Evolutionary conservation across 1,284 basidiomycete species (phyloP).

Genomic region (Taiwanofungus camphoratus): DNA sequence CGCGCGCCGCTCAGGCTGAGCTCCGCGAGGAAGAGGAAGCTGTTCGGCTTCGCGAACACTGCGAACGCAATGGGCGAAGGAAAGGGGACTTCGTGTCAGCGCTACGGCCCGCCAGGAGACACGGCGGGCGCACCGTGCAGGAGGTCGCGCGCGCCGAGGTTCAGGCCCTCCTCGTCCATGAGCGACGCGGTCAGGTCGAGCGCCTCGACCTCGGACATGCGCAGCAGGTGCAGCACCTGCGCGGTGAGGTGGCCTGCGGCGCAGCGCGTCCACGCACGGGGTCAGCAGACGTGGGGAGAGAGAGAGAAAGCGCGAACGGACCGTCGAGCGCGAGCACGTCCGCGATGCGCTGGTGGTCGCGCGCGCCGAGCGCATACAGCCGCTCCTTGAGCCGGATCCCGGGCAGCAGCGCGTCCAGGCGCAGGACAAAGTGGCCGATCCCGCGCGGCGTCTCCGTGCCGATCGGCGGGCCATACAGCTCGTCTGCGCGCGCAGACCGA

Average conservation of each 20-base stretch:
- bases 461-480: constrained; percentile 35
- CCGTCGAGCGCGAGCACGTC: constrained; percentile 40
- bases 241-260: constrained; percentile 21
- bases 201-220: constrained; percentile 21
- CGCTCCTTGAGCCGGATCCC: constrained; percentile 42
- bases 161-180: constrained; percentile 41
- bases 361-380: constrained; percentile 26
- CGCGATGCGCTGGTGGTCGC: constrained; percentile 38
- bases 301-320: too few relatives aligned
- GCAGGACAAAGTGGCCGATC: constrained; percentile 29
- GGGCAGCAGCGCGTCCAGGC: constrained; percentile 37
- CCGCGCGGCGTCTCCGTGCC: constrained; percentile 39
- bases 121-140: constrained; percentile 34
- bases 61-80: background rate
- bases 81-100: background rate
- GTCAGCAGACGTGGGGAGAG: background rate
- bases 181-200: constrained; percentile 39
- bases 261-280: background rate
- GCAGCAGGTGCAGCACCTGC: constrained; percentile 20
- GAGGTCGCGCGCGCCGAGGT: constrained; percentile 36
- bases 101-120: background rate
- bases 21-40: constrained; percentile 44
- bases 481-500: constrained; percentile 23
- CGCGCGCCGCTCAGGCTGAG: constrained; percentile 41
- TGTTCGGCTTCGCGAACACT: constrained; percentile 48